Base-by-base conservation (phyloP, 2,329 filamentous ascomycete species). In the Botryotinia calthae region DNA sequence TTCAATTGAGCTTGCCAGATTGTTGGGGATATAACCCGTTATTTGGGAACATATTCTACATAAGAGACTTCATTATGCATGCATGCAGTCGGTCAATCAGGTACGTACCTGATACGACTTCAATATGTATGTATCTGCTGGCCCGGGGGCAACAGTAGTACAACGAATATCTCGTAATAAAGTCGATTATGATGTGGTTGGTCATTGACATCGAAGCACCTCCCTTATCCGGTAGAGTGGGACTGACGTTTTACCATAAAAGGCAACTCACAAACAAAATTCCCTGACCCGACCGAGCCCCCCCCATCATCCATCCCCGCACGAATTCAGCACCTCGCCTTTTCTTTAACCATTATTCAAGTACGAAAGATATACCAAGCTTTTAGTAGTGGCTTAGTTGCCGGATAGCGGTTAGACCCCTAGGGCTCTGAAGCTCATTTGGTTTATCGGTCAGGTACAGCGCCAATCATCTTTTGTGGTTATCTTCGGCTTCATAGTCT, bases 251-350 rank as follows among this genome's bases (percentile, higher is more conserved):
- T 48, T 44, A 18, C 67, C 56, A 44, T n/a, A 70, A 61, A 31
- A 61, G 56, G 67, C 67, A 70, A 40, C 67, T 70, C 37, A 56
- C 20, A 66, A 51, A 61, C 67, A 48, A 48, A 44, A 44, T n/a
- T 40, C 28, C 18, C 40, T 37, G n/a, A 16, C 28, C 9, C 9
- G 37, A 28, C 61, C 40, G 14, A 63, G 59, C 58, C 37, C 14
- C 34, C 14, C 31, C 25, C 25, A 59, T 31, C 28, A 28, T 34
- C 18, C 34, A 58, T 18, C 48, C 34, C 48, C 65, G 65, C 48
- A 54, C 7, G 18, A 37, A n/a, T 42, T 68, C 10, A 14, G 37
- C 20, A 61, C 25, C 20, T 37, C 51, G 51, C 14, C 51, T 54
- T 8, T 54, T 28, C n/a, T 28, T 51, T 22, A 28, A 20, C 18